phyloP scores from a whole-genome alignment of 371 early-diverging fungal genomes.

The Saksenaea vasiformis region DNA sequence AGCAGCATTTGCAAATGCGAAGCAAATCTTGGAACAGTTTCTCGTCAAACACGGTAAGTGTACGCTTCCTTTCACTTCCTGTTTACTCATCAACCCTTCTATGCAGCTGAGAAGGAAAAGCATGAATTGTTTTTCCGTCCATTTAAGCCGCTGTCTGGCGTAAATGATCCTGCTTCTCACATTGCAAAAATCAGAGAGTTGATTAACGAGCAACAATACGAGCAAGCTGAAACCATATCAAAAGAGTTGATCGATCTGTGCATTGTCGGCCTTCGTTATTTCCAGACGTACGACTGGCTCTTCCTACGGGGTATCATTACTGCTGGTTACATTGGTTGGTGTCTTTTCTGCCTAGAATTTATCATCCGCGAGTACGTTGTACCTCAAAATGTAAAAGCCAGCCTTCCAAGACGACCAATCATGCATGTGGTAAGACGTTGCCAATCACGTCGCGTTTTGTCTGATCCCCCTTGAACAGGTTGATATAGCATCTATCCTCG shows the following conservation, averaged over 20 bases:
- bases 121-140: slow-evolving; percentile 81
- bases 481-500: slow-evolving; percentile 37
- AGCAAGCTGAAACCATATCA: slow-evolving; percentile 67
- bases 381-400: neutral
- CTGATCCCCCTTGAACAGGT: slow-evolving; percentile 46
- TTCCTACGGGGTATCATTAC: slow-evolving; percentile 85
- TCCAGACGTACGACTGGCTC: slow-evolving; percentile 96
- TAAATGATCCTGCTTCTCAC: slow-evolving; percentile 50
- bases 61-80: neutral
- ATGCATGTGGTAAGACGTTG: slow-evolving; percentile 1
- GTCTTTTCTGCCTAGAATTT: slow-evolving; percentile 77
- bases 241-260: slow-evolving; percentile 60
- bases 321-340: slow-evolving; percentile 93
- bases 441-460: neutral
- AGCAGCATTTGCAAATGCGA: slow-evolving; percentile 78
- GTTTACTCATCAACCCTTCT: neutral
- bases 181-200: slow-evolving; percentile 60
- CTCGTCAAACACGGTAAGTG: slow-evolving; percentile 71
- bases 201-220: slow-evolving; percentile 62
- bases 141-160: slow-evolving; percentile 60
- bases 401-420: neutral
- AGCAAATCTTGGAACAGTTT: slow-evolving; percentile 84
- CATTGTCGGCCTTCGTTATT: slow-evolving; percentile 88
- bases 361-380: slow-evolving; percentile 57
- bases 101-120: slow-evolving; percentile 66